A percentile compares a stretch with the other conserved stretches of the same genome.
Conservation (phyloP, 2,329 filamentous ascomycete genomes). For the Epichloe uncinata region DNA sequence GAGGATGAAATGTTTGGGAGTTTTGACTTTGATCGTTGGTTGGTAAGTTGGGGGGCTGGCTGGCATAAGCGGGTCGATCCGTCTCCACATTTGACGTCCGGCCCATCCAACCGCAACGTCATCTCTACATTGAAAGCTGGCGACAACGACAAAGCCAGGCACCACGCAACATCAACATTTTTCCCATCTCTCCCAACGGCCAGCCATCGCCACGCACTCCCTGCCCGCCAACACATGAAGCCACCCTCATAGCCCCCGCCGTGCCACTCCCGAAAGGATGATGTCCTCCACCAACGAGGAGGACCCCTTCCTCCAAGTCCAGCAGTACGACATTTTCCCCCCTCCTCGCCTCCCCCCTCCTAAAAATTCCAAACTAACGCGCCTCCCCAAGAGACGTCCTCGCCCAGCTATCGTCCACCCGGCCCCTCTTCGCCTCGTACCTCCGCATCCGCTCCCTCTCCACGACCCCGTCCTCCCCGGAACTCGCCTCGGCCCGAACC, state of each 20-base stretch:
- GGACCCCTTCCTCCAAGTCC: constrained; percentile 60
- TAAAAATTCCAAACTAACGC: background rate
- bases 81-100: too few relatives aligned
- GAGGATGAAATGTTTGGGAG: too few relatives aligned
- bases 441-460: constrained; percentile 85
- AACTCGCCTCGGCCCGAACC: constrained; percentile 64
- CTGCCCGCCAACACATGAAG: background rate
- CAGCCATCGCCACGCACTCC: too few relatives aligned
- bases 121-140: too few relatives aligned
- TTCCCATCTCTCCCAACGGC: background rate
- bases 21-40: too few relatives aligned
- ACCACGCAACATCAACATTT: too few relatives aligned
- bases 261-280: constrained; percentile 29
- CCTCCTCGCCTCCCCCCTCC: background rate
- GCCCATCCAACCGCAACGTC: too few relatives aligned
- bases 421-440: constrained; percentile 86
- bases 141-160: too few relatives aligned
- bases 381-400: constrained; percentile 61
- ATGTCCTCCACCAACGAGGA: constrained; percentile 56
- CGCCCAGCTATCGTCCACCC: constrained; percentile 62
- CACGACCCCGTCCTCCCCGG: constrained; percentile 58
- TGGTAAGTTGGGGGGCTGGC: too few relatives aligned
- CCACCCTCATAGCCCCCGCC: background rate
- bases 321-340: constrained; percentile 38
- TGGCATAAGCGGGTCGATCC: too few relatives aligned